Conservation (phyloP, 257 asterid species). For the Anisodus acutangulus region DNA sequence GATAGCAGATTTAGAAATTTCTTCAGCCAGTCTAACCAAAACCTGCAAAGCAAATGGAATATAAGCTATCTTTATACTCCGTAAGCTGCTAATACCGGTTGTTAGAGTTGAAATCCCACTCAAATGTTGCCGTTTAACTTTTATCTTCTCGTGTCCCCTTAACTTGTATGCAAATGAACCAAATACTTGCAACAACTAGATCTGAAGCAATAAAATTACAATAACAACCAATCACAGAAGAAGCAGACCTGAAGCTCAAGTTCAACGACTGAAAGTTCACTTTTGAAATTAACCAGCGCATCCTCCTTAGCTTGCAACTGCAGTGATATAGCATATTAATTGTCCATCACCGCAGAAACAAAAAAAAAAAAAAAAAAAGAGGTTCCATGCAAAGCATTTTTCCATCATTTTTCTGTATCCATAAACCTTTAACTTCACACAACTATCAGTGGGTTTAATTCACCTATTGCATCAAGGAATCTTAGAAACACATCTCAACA, state of each 20-base stretch:
- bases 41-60: conserved; percentile 50
- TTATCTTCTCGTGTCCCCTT: neutral
- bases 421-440: neutral
- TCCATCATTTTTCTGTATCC: neutral
- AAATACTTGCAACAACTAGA: neutral
- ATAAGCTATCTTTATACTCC: neutral
- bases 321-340: conserved; percentile 34
- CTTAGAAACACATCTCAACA: neutral
- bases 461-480: neutral
- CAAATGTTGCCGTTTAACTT: neutral
- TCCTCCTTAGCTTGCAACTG: conserved; percentile 79
- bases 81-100: neutral
- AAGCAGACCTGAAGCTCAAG: conserved; percentile 69
- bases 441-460: neutral
- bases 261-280: conserved; percentile 64
- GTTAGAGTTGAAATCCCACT: conserved; percentile 15
- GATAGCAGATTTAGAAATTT: conserved; percentile 62
- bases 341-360: neutral
- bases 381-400: neutral
- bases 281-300: conserved; percentile 59
- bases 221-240: neutral
- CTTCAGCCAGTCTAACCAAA: conserved; percentile 71
- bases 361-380: neutral
- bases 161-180: neutral
- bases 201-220: conserved; percentile 18